These are phyloP conservation scores for Gossypium rotundifolium DNA, from an alignment of 345 rosid species.

Conservation along the genomic window DNA sequence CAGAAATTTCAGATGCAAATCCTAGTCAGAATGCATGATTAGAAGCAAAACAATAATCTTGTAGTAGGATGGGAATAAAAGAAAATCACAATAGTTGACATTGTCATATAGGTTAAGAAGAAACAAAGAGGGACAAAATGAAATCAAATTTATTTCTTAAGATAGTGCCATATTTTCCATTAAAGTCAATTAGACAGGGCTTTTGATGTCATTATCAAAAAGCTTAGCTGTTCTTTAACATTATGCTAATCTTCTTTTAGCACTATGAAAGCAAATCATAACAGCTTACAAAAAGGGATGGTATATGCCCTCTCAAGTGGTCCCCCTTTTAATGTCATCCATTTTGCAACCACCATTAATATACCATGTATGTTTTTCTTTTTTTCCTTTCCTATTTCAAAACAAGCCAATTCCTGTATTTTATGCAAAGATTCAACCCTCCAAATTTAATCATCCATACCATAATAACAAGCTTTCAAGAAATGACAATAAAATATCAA, in stretches of 20 bases:
- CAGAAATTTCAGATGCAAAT: no score
- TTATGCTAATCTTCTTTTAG: constrained; percentile 18
- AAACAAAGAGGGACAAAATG: neutral
- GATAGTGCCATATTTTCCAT: neutral
- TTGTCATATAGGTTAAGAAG: no score
- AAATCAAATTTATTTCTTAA: neutral
- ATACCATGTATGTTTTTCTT: neutral
- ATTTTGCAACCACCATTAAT: constrained; percentile 21
- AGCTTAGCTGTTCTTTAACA: constrained; percentile 31
- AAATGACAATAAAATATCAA: constrained; percentile 20
- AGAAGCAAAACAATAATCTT: no score
- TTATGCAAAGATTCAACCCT: constrained; percentile 9
- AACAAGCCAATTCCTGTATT: constrained; percentile 24
- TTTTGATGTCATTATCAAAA: constrained; percentile 22
- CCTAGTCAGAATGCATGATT: no score
- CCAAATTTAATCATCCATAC: neutral
- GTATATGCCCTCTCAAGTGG: constrained; percentile 13
- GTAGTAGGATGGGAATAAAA: no score
- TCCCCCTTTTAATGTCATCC: constrained; percentile 26
- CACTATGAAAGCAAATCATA: constrained; percentile 20
- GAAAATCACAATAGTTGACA: no score
- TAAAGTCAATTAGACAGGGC: constrained; percentile 18
- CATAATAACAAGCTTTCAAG: constrained; percentile 1
- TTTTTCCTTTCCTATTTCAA: neutral
- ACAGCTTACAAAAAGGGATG: neutral